Evolutionary conservation across 176 grass and related monocot species (phyloP).

Genomic region (Musa schizocarpa): DNA sequence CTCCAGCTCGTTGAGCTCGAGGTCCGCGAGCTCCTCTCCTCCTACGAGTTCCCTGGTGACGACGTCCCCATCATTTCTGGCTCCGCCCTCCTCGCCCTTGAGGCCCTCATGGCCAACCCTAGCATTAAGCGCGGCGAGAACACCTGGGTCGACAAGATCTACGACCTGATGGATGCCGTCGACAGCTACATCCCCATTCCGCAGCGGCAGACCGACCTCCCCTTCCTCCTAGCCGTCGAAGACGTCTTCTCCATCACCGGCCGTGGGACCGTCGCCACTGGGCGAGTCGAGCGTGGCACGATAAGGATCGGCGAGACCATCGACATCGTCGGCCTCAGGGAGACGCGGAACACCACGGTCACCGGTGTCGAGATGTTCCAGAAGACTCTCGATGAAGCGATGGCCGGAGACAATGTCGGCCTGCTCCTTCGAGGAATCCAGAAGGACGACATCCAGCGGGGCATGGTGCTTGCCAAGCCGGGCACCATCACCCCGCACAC

Average conservation of each 20-base stretch:
- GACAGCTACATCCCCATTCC: conserved; percentile 19
- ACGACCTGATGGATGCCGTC: conserved; percentile 7
- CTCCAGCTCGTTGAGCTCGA: conserved; percentile 93
- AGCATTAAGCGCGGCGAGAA: conserved; percentile 9
- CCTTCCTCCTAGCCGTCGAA: conserved; percentile 11
- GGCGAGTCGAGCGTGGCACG: conserved; percentile 12
- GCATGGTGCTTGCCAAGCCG: conserved; percentile 21
- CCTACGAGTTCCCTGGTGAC: conserved; percentile 13
- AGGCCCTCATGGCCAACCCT: conserved; percentile 17
- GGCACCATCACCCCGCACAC: conserved; percentile 18
- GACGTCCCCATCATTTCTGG: conserved; percentile 10
- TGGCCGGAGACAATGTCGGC: conserved; percentile 18
- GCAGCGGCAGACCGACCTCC: conserved; percentile 12
- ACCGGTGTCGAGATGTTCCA: conserved; percentile 23
- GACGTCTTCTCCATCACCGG: conserved; percentile 17
- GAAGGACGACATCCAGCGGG: conserved; percentile 15
- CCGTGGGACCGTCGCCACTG: conserved; percentile 12
- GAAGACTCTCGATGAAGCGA: conserved; percentile 7
- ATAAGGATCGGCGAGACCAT: conserved; percentile 1
- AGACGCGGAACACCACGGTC: conserved; percentile 12
- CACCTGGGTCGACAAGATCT: conserved; percentile 16
- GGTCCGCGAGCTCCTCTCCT: conserved; percentile 37
- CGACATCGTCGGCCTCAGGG: conserved; percentile 11
- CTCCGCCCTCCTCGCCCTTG: conserved; percentile 14
- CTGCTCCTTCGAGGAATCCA: conserved; percentile 13